Evolutionary conservation across 768 basidiomycete species (phyloP).

Genomic region (Austroboletus festivus): DNA sequence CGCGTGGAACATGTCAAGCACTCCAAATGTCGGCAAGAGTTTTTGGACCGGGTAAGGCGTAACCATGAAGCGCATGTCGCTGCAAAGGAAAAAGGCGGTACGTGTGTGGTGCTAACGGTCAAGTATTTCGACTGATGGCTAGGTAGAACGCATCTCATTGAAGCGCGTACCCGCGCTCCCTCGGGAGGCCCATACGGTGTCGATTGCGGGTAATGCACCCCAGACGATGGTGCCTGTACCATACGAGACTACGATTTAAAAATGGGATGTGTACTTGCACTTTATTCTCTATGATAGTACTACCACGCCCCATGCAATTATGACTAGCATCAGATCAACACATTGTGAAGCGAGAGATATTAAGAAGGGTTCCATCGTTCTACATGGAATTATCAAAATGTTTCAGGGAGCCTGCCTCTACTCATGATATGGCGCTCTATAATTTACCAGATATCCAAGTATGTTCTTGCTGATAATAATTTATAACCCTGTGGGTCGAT

Average conservation of each 20-base stretch:
- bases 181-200: constrained; percentile 74
- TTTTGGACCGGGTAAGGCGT: constrained; percentile 90
- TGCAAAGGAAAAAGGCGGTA: constrained; percentile 87
- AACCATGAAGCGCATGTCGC: constrained; percentile 82
- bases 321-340: too few relatives aligned
- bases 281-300: constrained; percentile 17
- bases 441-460: too few relatives aligned
- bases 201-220: constrained; percentile 69
- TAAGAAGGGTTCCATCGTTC: too few relatives aligned
- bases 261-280: constrained; percentile 19
- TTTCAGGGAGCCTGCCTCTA: too few relatives aligned
- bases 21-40: constrained; percentile 97
- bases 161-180: constrained; percentile 86
- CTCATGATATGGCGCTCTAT: too few relatives aligned
- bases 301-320: constrained; percentile 24
- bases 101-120: constrained; percentile 29
- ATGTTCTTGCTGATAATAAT: too few relatives aligned
- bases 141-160: constrained; percentile 81
- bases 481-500: too few relatives aligned
- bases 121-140: background rate
- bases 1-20: constrained; percentile 93
- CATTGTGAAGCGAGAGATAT: too few relatives aligned
- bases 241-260: constrained; percentile 97
- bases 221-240: constrained; percentile 90
- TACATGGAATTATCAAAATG: too few relatives aligned